Base-by-base conservation (phyloP, 2,329 filamentous ascomycete species). In the Colletotrichum theobromicola region DNA sequence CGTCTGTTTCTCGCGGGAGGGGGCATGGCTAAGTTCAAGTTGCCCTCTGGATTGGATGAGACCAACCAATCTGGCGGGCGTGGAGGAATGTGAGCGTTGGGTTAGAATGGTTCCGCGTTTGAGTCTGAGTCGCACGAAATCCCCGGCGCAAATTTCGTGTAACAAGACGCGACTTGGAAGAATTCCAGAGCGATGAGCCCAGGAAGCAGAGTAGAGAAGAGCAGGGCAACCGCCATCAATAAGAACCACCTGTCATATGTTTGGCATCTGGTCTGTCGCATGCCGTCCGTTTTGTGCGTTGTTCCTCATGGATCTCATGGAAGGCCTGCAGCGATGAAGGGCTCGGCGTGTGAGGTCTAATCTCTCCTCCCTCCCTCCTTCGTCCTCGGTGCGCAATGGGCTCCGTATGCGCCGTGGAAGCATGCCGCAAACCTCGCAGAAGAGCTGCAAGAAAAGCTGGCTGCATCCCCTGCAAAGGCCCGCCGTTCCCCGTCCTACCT, bases 301-400 rank as follows among this genome's bases (percentile, higher is more conserved):
- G 64, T 67, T n/a, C 50, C 46, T 58, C 21, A 58, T 16, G 24
- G 57, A 37, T 64, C 37, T 65, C 34, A 26, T 60, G 18, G 58
- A 32, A 46, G 60, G 46, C 35, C 18, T 16, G 57, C 24, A 34
- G 30, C 30, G 46, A 21, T 21, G 57, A 16, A 34, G 30, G n/a
- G 46, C 30, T 26, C 67, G 71, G 71, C 71, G 71, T 55, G 67
- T 58, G 53, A 74, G 4, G 67, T 74, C 55, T 74, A 61, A 71
- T 61, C 21, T 46, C 26, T 28, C 21, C 28, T 58, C n/a, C 42
- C 42, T n/a, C n/a, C 42, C 42, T 30, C 53, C 26, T 24, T 71
- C 53, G 61, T 28, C 37, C 71, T 74, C 67, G 61, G 72, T 67
- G 42, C 60, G 21, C 37, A 55, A 71, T 74, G 53, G 26, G 37